Base-by-base conservation (phyloP, 805 yeast species). In the Vanderwaltozyma tropicalis region DNA sequence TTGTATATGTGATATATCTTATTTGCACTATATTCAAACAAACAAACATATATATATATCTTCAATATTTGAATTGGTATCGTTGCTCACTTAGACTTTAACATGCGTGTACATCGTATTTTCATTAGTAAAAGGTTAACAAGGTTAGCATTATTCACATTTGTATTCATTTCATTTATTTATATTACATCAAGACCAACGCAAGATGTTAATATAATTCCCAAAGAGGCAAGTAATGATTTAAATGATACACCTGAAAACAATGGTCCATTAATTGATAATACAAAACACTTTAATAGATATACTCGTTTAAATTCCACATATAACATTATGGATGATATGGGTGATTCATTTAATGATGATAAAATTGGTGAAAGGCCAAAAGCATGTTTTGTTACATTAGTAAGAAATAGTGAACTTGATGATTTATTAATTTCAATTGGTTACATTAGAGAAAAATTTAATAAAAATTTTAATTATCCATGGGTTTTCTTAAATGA, bases 401-500 rank as follows among this genome's bases (percentile, higher is more conserved):
- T 84, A 47, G 85, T 85, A 26, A 69, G 92, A 52, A 78, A 84
- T 59, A 51, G 62, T 20, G 95, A 84, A 49, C 55, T 81, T 43
- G 53, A 64, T 47, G 68, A 66, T n/a, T 63, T 82, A 35, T 45
- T 79, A 26, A 68, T 64, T 33, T 75, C 92, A 5, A 78, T 86
- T 42, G 69, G 79, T 40, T 67, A 71, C 41, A 72, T 84, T 28
- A 94, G 85, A 66, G 85, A 80, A 58, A 71, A 88, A 39, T 87
- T 87, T 66, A 87, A 89, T 64, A 58, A 62, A 35, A 66, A 77
- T 44, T 87, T 54, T 62, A 74, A 82, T 46, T 88, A 88, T 58
- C 94, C 86, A 56, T 88, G 96, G 96, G 88, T 87, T 13, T 88
- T 88, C 60, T 64, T 89, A 48, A 88, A 88, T 62, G 89, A 89